Evolutionary conservation across 164 flowering plant species (phyloP), one percentile per base, ranked within the genome.

Genomic region (Stephania yunnanensis): DNA sequence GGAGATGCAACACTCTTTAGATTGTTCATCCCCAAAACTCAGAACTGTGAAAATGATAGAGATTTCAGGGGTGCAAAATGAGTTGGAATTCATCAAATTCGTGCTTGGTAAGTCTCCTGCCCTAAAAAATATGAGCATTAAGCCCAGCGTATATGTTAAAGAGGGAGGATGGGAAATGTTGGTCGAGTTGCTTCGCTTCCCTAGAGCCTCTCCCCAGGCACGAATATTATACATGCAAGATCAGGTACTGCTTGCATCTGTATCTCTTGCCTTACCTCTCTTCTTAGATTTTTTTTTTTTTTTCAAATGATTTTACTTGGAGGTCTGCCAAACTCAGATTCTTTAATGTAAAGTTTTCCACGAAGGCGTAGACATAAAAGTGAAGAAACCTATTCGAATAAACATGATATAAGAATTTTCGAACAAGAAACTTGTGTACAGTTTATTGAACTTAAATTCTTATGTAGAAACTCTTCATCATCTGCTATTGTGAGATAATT

Each of bases 11-110:
- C 80, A 78, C 69, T 82, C 78, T 42, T 76, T 73, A 42, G 83
- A 74, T 77, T 82, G 81, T 81, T 78, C 74, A 31, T 83, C 89
- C 20, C 74, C 75, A 6, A 78, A 74, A 65, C 88, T 90, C 74
- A 80, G 73, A 77, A 73, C 44, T 70, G 88, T 90, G 69, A 87
- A 84, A 80, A 77, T 90, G 84, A 80, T 83, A 19, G 93, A 89
- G 75, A 67, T 88, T 69, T 80, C 81, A 55, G 89, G 89, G 20
- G 81, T 82, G 77, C 85, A 81, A 22, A 82, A 82, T 78, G 92
- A 89, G 79, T 79, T 90, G 90, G 84, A 80, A 55, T 84, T 92
- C 30, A 85, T 89, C 75, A 85, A 86, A 71, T 86, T 84, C 82
- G 69, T 92, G 76, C 90, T 92, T 55, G 80, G 58, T 4, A 84